A percentile compares a stretch with the other conserved stretches of the same genome.
phyloP scores from a whole-genome alignment of 305 asterid species.

The Plantago coronopus region DNA sequence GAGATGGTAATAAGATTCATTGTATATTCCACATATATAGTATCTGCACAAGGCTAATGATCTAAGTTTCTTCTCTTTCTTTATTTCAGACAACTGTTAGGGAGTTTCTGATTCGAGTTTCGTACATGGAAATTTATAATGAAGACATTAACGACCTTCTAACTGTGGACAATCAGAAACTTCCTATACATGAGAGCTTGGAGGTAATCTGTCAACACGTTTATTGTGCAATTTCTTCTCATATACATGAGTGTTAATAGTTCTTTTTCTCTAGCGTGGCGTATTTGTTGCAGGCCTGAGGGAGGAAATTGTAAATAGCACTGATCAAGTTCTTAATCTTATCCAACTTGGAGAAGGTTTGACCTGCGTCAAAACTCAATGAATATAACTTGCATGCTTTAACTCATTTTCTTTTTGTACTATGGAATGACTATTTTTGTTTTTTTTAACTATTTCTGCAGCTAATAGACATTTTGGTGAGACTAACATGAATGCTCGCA shows the following conservation, averaged over 20 bases:
- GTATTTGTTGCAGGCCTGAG: constrained; percentile 94
- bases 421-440: too few relatives aligned
- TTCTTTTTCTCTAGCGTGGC: constrained; percentile 65
- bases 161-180: constrained; percentile 80
- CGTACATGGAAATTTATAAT: constrained; percentile 96
- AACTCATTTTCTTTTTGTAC: constrained; percentile 5
- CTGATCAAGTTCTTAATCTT: constrained; percentile 85
- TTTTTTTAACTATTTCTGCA: constrained; percentile 40
- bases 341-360: constrained; percentile 92
- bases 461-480: constrained; percentile 97
- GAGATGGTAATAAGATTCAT: constrained; percentile 44
- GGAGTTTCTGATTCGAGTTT: constrained; percentile 89
- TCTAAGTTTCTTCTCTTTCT: constrained; percentile 15
- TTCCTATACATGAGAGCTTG: constrained; percentile 96
- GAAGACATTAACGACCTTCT: constrained; percentile 94
- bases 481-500: constrained; percentile 94
- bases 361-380: constrained; percentile 24
- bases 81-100: constrained; percentile 55
- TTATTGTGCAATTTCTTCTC: constrained; percentile 12
- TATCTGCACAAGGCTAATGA: constrained; percentile 22
- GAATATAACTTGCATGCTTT: constrained; percentile 2
- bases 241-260: constrained; percentile 15
- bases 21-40: constrained; percentile 4
- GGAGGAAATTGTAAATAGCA: constrained; percentile 84
- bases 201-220: constrained; percentile 50